A percentile compares a stretch with the other conserved stretches of the same genome.
Conservation (phyloP, 2,329 filamentous ascomycete species). For the Diaporthe citrichinensis region DNA sequence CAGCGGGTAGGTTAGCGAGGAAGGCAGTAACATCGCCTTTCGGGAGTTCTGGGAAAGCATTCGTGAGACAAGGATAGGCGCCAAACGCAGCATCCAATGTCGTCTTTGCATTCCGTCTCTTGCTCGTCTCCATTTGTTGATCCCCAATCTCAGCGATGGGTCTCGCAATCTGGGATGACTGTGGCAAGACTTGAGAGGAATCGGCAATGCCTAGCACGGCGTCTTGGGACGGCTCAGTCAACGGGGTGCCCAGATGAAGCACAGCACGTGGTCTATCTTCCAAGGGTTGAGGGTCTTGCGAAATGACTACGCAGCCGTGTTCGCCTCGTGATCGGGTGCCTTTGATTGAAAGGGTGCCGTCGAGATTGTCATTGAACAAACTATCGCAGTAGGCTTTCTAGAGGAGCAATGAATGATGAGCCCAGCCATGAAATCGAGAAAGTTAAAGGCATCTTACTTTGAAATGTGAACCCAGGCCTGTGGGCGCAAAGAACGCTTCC, state of each 20-base stretch:
- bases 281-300: neutral
- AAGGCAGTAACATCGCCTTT: fast-evolving
- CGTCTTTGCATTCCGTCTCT: neutral
- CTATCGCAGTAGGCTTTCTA: neutral
- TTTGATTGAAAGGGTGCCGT: neutral
- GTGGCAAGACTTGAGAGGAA: no score
- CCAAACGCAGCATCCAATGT: neutral
- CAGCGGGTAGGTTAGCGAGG: neutral
- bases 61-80: neutral
- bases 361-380: neutral
- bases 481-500: neutral
- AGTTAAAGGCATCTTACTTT: neutral
- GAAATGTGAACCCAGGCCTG: neutral
- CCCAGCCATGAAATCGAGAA: neutral
- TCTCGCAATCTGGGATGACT: no score
- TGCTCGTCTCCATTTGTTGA: neutral
- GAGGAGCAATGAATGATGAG: neutral
- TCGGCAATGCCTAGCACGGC: neutral
- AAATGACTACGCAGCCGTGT: neutral
- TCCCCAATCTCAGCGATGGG: no score
- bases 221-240: neutral
- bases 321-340: neutral
- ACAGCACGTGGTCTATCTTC: neutral
- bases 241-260: neutral
- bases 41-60: neutral